Conservation (phyloP, 2,329 filamentous ascomycete genomes). For the Paecilomyces sp. region DNA sequence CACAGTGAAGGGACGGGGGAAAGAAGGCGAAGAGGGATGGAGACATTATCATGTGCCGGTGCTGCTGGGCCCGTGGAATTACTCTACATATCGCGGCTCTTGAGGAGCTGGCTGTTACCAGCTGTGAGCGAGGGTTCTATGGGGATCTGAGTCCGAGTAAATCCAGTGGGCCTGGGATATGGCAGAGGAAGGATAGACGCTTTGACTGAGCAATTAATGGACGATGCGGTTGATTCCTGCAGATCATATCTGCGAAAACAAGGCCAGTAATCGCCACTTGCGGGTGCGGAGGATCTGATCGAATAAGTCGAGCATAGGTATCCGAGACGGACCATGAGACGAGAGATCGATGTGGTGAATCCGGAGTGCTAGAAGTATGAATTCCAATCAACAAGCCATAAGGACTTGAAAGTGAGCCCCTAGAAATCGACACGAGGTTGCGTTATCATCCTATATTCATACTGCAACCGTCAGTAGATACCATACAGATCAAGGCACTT, state of each 20-base stretch:
- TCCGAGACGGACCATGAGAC: neutral
- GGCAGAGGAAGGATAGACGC: neutral
- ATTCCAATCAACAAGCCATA: neutral
- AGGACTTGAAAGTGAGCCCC: neutral
- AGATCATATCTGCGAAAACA: neutral
- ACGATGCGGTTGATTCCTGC: neutral
- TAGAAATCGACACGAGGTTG: neutral
- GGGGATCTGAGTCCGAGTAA: neutral
- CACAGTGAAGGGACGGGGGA: conserved; percentile 37
- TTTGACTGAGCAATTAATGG: neutral
- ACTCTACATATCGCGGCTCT: conserved; percentile 45
- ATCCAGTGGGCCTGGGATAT: neutral
- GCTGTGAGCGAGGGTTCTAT: neutral
- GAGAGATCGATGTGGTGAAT: neutral
- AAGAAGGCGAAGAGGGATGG: conserved; percentile 35
- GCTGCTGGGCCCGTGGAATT: conserved; percentile 43
- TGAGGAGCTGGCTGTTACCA: conserved; percentile 13
- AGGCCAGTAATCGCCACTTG: neutral
- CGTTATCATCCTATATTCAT: neutral
- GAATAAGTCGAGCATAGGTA: neutral
- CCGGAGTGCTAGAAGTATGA: neutral
- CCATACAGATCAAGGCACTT: too few relatives aligned
- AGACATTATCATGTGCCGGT: conserved; percentile 47
- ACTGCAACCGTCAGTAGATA: too few relatives aligned
- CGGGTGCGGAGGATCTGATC: neutral